These are phyloP conservation scores for Astragalus membranaceus DNA, from an alignment of 306 rosid species.

Conservation along the genomic window DNA sequence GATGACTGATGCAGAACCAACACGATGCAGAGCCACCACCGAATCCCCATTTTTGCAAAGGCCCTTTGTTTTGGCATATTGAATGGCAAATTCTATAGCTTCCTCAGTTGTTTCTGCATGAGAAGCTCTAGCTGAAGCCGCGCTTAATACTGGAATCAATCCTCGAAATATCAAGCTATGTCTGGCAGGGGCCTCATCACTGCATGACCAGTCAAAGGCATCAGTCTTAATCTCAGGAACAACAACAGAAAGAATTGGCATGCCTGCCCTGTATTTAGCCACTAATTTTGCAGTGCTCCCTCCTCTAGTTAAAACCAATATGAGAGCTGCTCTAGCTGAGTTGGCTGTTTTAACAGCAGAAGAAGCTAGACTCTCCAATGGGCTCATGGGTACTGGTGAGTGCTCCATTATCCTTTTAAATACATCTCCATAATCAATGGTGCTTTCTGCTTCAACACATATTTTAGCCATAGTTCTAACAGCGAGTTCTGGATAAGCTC, in stretches of 20 bases:
- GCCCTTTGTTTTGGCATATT: constrained; percentile 63
- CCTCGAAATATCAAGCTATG: constrained; percentile 93
- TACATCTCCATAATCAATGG: constrained; percentile 62
- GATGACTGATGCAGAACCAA: constrained; percentile 79
- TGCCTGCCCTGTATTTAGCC: constrained; percentile 94
- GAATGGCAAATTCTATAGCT: constrained; percentile 68
- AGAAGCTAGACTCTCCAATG: constrained; percentile 78
- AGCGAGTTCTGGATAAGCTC: constrained; percentile 82
- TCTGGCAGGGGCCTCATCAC: constrained; percentile 97
- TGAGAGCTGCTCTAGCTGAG: constrained; percentile 64
- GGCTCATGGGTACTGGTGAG: constrained; percentile 80
- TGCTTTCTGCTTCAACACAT: constrained; percentile 72
- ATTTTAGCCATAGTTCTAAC: constrained; percentile 73
- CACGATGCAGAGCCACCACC: constrained; percentile 88
- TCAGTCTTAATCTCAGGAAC: constrained; percentile 91
- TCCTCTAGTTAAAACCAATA: constrained; percentile 67
- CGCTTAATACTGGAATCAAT: constrained; percentile 72
- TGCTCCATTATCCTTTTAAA: constrained; percentile 78
- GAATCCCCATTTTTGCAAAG: constrained; percentile 83
- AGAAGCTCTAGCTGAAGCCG: constrained; percentile 87
- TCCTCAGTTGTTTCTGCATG: constrained; percentile 80
- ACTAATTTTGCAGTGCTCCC: constrained; percentile 71
- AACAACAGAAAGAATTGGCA: constrained; percentile 88
- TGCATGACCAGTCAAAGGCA: constrained; percentile 83
- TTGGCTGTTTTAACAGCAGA: constrained; percentile 77